These are phyloP conservation scores for Thalassiosira profunda DNA, from an alignment of 108 stramenopile genomes.

Conservation along the genomic window DNA sequence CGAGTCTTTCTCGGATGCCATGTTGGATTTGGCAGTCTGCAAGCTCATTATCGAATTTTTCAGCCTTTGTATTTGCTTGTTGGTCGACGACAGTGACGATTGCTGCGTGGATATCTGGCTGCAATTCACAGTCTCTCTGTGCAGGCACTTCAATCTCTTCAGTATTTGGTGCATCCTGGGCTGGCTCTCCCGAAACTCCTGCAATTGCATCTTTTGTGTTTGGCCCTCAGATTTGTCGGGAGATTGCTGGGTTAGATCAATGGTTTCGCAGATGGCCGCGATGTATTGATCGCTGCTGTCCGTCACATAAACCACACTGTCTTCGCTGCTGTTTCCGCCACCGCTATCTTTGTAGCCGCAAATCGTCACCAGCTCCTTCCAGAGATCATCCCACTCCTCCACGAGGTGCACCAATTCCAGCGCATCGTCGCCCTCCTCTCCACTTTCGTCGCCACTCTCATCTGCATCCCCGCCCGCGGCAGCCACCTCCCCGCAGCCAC, in stretches of 20 bases:
- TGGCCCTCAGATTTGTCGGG: background rate
- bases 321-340: background rate
- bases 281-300: slow-evolving; percentile 14
- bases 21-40: slow-evolving; percentile 14
- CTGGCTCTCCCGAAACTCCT: background rate
- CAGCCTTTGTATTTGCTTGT: slow-evolving; percentile 10
- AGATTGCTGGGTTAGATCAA: background rate
- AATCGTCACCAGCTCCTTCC: slow-evolving; percentile 15
- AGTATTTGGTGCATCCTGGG: background rate
- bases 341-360: background rate
- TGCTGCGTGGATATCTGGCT: background rate
- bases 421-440: background rate
- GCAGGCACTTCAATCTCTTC: slow-evolving; percentile 11
- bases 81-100: slow-evolving; percentile 1
- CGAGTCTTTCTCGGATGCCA: slow-evolving; percentile 1
- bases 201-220: background rate
- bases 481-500: background rate
- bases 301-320: background rate
- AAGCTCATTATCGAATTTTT: slow-evolving; percentile 14
- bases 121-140: background rate
- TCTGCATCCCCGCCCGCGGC: background rate
- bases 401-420: slow-evolving; percentile 7
- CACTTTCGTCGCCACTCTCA: background rate
- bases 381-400: slow-evolving; percentile 21
- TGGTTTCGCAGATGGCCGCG: slow-evolving; percentile 6